Evolutionary conservation across 805 yeast genomes (phyloP).

Genomic region (Debaryomyces hansenii): DNA sequence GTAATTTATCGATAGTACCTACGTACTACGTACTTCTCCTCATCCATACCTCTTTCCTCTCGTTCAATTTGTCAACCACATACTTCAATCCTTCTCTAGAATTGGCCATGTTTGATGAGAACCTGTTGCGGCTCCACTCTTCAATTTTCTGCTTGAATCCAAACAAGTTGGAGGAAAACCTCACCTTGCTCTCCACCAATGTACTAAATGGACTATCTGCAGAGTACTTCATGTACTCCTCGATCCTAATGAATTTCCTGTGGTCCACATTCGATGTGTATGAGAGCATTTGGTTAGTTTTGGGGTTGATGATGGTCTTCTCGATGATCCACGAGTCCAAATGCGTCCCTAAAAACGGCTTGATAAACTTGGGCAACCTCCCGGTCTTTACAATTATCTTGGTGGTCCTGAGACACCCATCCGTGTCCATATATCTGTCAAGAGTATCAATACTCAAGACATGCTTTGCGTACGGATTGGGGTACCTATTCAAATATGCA

Average conservation of each 20-base stretch:
- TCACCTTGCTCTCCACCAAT: conserved; percentile 57
- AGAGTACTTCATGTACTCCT: conserved; percentile 66
- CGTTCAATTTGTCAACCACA: conserved; percentile 68
- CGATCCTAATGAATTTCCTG: conserved; percentile 70
- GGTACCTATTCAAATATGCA: conserved; percentile 64
- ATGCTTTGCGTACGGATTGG: conserved; percentile 82
- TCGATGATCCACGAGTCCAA: conserved; percentile 83
- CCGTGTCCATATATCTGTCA: conserved; percentile 53
- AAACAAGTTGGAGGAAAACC: conserved; percentile 66
- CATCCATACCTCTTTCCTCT: conserved; percentile 15
- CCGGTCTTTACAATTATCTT: conserved; percentile 78
- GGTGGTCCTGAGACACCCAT: conserved; percentile 70
- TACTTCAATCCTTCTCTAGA: conserved; percentile 72
- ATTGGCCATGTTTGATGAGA: conserved; percentile 63
- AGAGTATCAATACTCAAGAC: conserved; percentile 82
- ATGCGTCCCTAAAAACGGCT: conserved; percentile 69
- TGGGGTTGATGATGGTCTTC: conserved; percentile 69
- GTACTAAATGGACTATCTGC: conserved; percentile 32
- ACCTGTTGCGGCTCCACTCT: conserved; percentile 72
- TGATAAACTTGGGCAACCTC: conserved; percentile 74
- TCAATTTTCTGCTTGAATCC: conserved; percentile 77
- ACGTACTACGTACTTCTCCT: not conserved
- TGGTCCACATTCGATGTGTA: conserved; percentile 87
- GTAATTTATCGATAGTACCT: not conserved
- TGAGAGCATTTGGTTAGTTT: conserved; percentile 51